phyloP scores from a whole-genome alignment of 2,329 filamentous ascomycete genomes.

The Penicillium sp. region DNA sequence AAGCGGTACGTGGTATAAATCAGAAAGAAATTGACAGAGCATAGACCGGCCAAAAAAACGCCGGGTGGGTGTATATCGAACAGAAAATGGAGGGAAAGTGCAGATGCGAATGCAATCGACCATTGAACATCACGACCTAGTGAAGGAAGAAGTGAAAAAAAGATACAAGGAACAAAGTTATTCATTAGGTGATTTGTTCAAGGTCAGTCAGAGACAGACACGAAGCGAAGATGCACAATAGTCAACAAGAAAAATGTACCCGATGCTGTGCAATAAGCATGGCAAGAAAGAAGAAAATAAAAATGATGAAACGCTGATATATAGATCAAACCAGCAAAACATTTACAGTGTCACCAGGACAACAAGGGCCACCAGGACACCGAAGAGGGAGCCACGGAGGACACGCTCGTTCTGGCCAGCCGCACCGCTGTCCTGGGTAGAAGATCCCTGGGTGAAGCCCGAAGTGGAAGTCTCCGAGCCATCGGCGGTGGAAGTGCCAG shows the following conservation, averaged over 20 bases:
- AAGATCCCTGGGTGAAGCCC: constrained; percentile 28
- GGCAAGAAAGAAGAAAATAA: constrained; percentile 10
- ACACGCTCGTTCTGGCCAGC: constrained; percentile 33
- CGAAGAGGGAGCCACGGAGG: constrained; percentile 40
- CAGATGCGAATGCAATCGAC: not conserved
- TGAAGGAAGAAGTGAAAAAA: not conserved
- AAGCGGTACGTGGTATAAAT: not conserved
- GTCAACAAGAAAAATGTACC: constrained; percentile 19
- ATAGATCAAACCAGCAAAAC: not conserved
- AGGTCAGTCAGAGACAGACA: constrained; percentile 10
- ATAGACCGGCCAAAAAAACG: constrained; percentile 6
- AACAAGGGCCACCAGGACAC: constrained; percentile 40
- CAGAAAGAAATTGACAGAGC: not conserved
- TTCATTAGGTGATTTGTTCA: constrained; percentile 16
- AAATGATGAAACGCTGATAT: not conserved
- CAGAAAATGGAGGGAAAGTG: not conserved
- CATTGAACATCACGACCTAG: constrained; percentile 1
- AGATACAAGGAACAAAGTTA: constrained; percentile 5
- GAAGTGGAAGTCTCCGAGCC: constrained; percentile 14
- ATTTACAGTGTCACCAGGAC: constrained; percentile 39
- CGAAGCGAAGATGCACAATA: constrained; percentile 8
- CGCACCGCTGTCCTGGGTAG: constrained; percentile 22
- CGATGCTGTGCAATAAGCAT: constrained; percentile 11
- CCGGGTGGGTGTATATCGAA: constrained; percentile 3
- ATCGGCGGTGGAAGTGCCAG: constrained; percentile 15